A percentile compares a stretch with the other conserved stretches of the same genome.
Evolutionary conservation across 108 stramenopile genomes (phyloP).

Genomic region (Nitzschia sp.): DNA sequence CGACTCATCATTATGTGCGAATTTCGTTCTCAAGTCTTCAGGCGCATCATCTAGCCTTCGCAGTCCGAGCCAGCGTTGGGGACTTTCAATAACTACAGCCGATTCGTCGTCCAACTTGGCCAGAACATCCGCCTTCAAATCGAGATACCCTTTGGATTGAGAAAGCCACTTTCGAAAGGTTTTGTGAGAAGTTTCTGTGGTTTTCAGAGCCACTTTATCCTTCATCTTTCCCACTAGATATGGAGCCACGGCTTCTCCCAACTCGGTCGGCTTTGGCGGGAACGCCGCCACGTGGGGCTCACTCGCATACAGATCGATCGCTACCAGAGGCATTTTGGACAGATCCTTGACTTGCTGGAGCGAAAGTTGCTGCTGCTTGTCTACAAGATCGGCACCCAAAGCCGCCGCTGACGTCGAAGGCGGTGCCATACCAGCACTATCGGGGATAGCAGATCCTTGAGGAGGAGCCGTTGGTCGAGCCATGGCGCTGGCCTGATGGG

Average conservation of each 20-base stretch:
- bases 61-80: conserved; percentile 67
- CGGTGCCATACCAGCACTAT: conserved; percentile 26
- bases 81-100: conserved; percentile 44
- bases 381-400: conserved; percentile 70
- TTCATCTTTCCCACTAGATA: conserved; percentile 46
- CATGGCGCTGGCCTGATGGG: conserved; percentile 59
- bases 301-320: conserved; percentile 70
- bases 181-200: conserved; percentile 65
- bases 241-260: conserved; percentile 9
- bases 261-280: conserved; percentile 55
- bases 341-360: conserved; percentile 52
- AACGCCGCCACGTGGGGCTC: conserved; percentile 60
- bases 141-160: conserved; percentile 51
- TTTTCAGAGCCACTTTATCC: conserved; percentile 36
- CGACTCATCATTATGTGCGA: conserved; percentile 27
- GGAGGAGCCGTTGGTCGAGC: conserved; percentile 37
- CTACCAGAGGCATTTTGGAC: conserved; percentile 65
- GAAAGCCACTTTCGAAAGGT: conserved; percentile 70
- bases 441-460: conserved; percentile 25
- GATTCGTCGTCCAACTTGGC: conserved; percentile 22
- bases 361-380: conserved; percentile 59
- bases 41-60: conserved; percentile 58
- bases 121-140: conserved; percentile 51
- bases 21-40: conserved; percentile 29
- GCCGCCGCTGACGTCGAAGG: conserved; percentile 46